Evolutionary conservation across 148 eudicot species (phyloP), one percentile per base, ranked within the genome.

Genomic region (Fagopyrum tataricum): DNA sequence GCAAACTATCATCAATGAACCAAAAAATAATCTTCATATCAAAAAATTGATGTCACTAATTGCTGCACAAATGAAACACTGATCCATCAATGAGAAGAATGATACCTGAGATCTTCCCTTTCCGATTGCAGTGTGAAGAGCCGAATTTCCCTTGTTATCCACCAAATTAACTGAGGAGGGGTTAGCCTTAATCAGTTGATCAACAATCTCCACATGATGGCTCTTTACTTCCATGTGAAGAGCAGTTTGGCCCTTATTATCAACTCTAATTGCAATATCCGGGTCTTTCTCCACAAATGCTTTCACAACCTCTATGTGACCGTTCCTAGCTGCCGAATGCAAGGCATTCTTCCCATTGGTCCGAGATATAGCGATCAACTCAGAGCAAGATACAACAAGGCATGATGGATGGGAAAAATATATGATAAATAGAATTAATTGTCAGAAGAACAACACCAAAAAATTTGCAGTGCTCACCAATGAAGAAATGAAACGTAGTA

Each of bases 151-250:
- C 85, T 90, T 93, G 12, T 71, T 82, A 74, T 93, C 98, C 23
- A 82, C 84, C 82, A 93, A 79, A 62, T 89, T 93, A 68, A 87
- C 72, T 42, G 81, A 73, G 40, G 83, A 78, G 75, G 92, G 84
- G 79, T 86, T 88, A 5, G 83, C 90, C 81, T 72, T 81, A 43
- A 90, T 89, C 72, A 93, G 84, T 84, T 84, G 90, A 76, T 83
- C 88, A 41, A 90, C 98, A 52, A 93, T 82, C 76, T 89, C 90
- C 53, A 84, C 80, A 75, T 80, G 90, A 74, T 87, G 98, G 20
- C 98, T 91, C 76, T 93, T 93, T 15, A 78, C 96, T 0, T 94
- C 98, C 98, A 93, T 93, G 77, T 90, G 98, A 85, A 93, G 96
- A 39, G 98, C 89, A 8, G 96, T 93, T 64, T 90, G 98, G 6